phyloP scores from a whole-genome alignment of 2,329 filamentous ascomycete species.

The Diaporthe citriasiana region DNA sequence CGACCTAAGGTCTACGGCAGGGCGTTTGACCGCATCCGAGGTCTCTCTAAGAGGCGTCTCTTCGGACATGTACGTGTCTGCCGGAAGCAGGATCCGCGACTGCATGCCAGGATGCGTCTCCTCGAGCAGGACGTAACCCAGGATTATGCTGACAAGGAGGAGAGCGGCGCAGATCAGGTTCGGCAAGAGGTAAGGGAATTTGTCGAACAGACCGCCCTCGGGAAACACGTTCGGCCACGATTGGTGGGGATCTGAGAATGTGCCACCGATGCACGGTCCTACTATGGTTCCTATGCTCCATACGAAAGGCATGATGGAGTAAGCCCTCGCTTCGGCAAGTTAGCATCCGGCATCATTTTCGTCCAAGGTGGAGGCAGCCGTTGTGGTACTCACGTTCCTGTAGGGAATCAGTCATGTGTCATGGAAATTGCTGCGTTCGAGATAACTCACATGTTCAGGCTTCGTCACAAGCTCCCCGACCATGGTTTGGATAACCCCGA shows the following conservation, averaged over 20 bases:
- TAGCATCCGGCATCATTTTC: constrained; percentile 35
- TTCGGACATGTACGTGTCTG: constrained; percentile 68
- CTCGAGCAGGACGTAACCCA: constrained; percentile 85
- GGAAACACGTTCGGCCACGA: constrained; percentile 82
- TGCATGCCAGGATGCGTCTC: constrained; percentile 92
- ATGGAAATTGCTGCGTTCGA: background rate
- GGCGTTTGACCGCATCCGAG: constrained; percentile 80
- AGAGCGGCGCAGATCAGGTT: constrained; percentile 87
- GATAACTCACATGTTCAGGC: constrained; percentile 77
- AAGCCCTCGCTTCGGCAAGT: constrained; percentile 76
- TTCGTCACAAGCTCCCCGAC: constrained; percentile 88
- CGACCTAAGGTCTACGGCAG: constrained; percentile 79
- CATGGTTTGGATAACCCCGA: constrained; percentile 93
- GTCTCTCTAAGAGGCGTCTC: constrained; percentile 83
- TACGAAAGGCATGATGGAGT: constrained; percentile 93
- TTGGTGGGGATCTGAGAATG: constrained; percentile 83
- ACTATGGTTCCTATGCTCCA: constrained; percentile 93
- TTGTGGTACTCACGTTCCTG: constrained; percentile 68
- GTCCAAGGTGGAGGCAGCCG: background rate
- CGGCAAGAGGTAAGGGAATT: constrained; percentile 88
- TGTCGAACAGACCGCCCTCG: constrained; percentile 76
- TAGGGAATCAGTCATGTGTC: constrained; percentile 9
- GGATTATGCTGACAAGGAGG: constrained; percentile 82
- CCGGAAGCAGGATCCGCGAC: constrained; percentile 62
- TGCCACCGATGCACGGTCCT: constrained; percentile 88